Conservation (phyloP, 2,329 filamentous ascomycete genomes). For the Pyrenochaeta sp. region DNA sequence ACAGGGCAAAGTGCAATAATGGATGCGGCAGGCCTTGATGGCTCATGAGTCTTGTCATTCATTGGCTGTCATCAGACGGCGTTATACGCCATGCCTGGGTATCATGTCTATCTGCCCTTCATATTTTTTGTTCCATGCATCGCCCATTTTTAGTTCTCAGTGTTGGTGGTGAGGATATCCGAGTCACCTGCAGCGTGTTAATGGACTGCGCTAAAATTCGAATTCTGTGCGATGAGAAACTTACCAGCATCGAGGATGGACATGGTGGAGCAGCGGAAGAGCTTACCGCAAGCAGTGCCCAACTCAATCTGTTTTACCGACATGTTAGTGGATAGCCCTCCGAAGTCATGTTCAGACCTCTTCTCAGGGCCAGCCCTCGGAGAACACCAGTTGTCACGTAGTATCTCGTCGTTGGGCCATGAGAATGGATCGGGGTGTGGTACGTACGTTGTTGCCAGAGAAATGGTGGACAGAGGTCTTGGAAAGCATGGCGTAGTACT, state of each 20-base stretch:
- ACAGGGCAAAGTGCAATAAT: constrained; percentile 8
- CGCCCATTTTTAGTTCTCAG: constrained; percentile 46
- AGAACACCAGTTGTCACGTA: constrained; percentile 35
- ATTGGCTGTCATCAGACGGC: constrained; percentile 35
- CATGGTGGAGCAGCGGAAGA: constrained; percentile 98
- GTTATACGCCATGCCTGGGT: constrained; percentile 28
- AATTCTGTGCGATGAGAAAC: constrained; percentile 12
- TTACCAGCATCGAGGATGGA: constrained; percentile 89
- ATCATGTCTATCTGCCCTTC: constrained; percentile 30
- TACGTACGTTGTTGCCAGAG: constrained; percentile 96
- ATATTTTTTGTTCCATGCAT: constrained; percentile 4
- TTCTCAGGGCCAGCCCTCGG: constrained; percentile 79
- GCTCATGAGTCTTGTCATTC: constrained; percentile 35
- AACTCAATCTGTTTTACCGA: constrained; percentile 84
- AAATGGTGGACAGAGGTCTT: constrained; percentile 99
- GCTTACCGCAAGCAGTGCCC: constrained; percentile 97
- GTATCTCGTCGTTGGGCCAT: constrained; percentile 49
- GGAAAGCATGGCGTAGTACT: constrained; percentile 72
- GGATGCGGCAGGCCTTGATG: constrained; percentile 13
- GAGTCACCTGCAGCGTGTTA: constrained; percentile 65
- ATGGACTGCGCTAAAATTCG: background rate
- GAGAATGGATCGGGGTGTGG: constrained; percentile 34
- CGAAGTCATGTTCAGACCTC: constrained; percentile 84
- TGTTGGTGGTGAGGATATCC: constrained; percentile 87
- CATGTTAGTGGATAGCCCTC: constrained; percentile 77